phyloP scores from a whole-genome alignment of 169 alveolate genomes.

The Plasmodium billcollinsi region DNA sequence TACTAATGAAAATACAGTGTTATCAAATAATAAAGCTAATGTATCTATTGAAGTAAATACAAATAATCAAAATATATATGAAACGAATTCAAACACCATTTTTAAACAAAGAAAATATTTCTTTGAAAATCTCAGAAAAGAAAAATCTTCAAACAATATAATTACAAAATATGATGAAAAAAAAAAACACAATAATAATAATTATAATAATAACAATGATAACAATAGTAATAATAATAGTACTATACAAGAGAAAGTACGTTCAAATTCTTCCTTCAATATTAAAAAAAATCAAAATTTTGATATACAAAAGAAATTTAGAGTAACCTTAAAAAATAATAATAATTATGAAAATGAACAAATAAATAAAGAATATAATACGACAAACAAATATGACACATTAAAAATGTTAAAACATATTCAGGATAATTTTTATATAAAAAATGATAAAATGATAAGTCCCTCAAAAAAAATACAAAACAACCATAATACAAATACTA shows the following conservation, averaged over 20 bases:
- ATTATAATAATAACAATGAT: constrained; percentile 2
- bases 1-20: too few relatives aligned
- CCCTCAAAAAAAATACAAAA: constrained; percentile 6
- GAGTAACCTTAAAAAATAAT: background rate
- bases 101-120: constrained; percentile 45
- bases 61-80: background rate
- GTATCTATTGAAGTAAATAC: background rate
- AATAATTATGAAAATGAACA: background rate
- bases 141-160: constrained; percentile 20
- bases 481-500: background rate
- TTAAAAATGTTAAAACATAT: constrained; percentile 15
- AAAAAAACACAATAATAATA: constrained; percentile 4
- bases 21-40: background rate
- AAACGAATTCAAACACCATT: constrained; percentile 16
- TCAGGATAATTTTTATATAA: constrained; percentile 43
- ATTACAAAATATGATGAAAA: background rate
- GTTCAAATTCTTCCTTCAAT: constrained; percentile 23
- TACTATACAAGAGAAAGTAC: background rate
- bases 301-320: background rate
- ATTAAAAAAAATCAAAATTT: background rate
- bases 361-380: too few relatives aligned
- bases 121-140: constrained; percentile 65
- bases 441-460: constrained; percentile 25
- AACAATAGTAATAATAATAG: background rate
- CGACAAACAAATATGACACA: background rate